Evolutionary conservation across 1,284 basidiomycete species (phyloP).

Genomic region (Papiliotrema nemorosa): DNA sequence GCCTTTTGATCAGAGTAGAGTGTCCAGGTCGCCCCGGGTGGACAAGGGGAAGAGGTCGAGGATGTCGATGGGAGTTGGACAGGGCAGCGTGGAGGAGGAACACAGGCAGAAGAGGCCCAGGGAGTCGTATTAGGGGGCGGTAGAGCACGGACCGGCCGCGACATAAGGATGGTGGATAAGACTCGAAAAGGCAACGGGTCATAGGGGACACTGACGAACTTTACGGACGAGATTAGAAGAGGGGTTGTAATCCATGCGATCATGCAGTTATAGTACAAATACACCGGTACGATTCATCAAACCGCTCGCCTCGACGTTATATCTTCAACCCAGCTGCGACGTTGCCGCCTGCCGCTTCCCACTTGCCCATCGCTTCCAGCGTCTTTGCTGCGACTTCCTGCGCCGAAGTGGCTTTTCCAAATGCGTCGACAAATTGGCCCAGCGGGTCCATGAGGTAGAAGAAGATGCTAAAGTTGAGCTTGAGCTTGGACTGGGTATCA

Average conservation of each 20-base stretch:
- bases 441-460: slow-evolving; percentile 98
- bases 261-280: too few species aligned
- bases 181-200: too few species aligned
- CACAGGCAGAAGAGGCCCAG: not conserved
- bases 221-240: too few species aligned
- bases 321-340: slow-evolving; percentile 31
- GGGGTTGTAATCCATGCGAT: not conserved
- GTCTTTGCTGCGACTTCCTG: slow-evolving; percentile 64
- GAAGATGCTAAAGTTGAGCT: slow-evolving; percentile 63
- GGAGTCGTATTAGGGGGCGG: not conserved
- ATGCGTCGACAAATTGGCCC: slow-evolving; percentile 94
- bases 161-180: too few species aligned
- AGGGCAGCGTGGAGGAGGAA: not conserved
- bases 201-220: too few species aligned
- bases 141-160: not conserved
- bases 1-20: slow-evolving; percentile 3
- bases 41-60: not conserved
- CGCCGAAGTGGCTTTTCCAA: slow-evolving; percentile 75
- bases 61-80: not conserved
- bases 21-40: not conserved
- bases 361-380: slow-evolving; percentile 53
- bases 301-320: too few species aligned
- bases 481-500: not conserved
- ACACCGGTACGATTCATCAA: too few species aligned
- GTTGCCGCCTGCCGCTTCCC: slow-evolving; percentile 50